phyloP scores from a whole-genome alignment of 768 basidiomycete genomes.

The Suillus spraguei region DNA sequence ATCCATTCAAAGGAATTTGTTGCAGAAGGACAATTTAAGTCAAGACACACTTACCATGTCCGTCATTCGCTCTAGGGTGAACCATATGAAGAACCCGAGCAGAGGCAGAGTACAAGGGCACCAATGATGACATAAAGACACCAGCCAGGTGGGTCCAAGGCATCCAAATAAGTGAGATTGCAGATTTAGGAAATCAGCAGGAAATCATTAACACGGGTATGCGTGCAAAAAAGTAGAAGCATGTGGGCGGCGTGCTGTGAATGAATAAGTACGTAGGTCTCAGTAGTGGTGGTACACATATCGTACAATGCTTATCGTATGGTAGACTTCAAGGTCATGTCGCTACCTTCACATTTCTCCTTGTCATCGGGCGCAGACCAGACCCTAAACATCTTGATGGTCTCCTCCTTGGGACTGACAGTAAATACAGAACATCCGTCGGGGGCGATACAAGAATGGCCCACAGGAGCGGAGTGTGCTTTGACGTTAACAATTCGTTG shows the following conservation, averaged over 20 bases:
- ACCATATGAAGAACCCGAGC: not conserved
- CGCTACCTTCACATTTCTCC: slow-evolving; percentile 22
- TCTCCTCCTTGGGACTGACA: slow-evolving; percentile 62
- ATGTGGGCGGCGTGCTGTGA: not conserved
- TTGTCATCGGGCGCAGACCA: slow-evolving; percentile 42
- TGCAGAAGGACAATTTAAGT: not conserved
- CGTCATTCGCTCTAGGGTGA: not conserved
- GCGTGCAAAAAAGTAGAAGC: slow-evolving; percentile 4
- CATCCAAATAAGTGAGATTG: not conserved
- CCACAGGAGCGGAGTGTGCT: slow-evolving; percentile 57
- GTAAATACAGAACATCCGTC: slow-evolving; percentile 67
- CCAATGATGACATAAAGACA: not conserved
- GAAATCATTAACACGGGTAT: slow-evolving; percentile 7
- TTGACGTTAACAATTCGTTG: slow-evolving; percentile 53
- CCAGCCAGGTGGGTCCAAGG: too few relatives aligned
- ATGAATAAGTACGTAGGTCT: slow-evolving; percentile 16
- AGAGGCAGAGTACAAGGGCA: not conserved
- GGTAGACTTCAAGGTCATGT: slow-evolving; percentile 24
- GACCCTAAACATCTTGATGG: slow-evolving; percentile 75
- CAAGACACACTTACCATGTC: not conserved
- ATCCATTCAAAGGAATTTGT: not conserved
- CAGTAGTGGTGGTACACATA: slow-evolving; percentile 10
- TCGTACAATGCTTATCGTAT: slow-evolving; percentile 26
- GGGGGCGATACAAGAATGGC: slow-evolving; percentile 64
- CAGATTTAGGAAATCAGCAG: not conserved